These are phyloP conservation scores for Dactylis glomerata DNA, from an alignment of 176 grass and related monocot species.

Conservation along the genomic window DNA sequence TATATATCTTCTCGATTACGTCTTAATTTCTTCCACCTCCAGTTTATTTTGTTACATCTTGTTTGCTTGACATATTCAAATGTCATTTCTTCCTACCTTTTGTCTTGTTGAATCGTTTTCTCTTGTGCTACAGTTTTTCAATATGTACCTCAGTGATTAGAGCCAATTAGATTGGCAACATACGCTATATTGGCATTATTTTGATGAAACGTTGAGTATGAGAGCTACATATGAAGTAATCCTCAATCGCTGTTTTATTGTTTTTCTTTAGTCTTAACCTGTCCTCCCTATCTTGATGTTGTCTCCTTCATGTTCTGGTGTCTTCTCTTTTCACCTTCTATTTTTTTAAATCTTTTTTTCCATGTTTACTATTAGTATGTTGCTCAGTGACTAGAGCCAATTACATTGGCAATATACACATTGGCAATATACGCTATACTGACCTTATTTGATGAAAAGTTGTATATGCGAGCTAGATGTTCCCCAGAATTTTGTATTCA, in stretches of 20 bases:
- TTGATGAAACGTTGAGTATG: constrained; percentile 21
- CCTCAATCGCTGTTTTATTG: background rate
- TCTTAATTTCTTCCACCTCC: too few species aligned
- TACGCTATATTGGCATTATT: constrained; percentile 41
- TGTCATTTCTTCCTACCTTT: background rate
- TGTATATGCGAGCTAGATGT: constrained; percentile 34
- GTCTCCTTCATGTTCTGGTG: background rate
- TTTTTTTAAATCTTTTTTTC: background rate
- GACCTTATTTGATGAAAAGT: constrained; percentile 26
- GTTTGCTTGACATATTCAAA: background rate
- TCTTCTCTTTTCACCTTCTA: background rate
- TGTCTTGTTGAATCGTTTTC: background rate
- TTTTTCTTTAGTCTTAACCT: background rate
- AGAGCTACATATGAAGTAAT: constrained; percentile 3
- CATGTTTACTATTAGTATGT: too few species aligned
- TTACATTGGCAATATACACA: constrained; percentile 40
- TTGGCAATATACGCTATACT: constrained; percentile 61
- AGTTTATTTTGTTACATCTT: background rate
- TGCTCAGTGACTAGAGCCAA: constrained; percentile 45
- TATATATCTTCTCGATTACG: background rate
- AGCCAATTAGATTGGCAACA: constrained; percentile 40
- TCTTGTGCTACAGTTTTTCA: background rate
- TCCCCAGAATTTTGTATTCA: background rate
- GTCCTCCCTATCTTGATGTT: background rate
- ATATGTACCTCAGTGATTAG: constrained; percentile 34